Evolutionary conservation across 2,329 filamentous ascomycete species (phyloP), one percentile per base, ranked within the genome.

Genomic region (Aspergillus sp.): DNA sequence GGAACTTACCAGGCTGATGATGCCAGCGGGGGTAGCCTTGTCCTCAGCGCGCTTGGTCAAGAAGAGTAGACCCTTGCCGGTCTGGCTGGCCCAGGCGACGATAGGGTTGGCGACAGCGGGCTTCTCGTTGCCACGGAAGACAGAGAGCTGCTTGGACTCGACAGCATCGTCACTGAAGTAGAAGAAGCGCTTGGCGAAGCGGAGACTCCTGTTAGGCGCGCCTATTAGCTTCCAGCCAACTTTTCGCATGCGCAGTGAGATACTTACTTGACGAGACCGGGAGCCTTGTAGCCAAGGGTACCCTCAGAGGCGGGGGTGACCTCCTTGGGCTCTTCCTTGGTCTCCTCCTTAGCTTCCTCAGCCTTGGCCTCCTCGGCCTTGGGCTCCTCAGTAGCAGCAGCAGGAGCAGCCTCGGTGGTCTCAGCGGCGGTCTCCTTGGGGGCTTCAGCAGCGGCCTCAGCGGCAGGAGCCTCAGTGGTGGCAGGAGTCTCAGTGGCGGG

Each of bases 41-140:
- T 96, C 90, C 70, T 86, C 84, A 52, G 84, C 82, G 77, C 90
- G 88, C 86, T 93, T 92, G 78, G 89, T 88, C 78, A 91, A 90
- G 84, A 96, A 96, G 43, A 98, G 82, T 19, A 98, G 89, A 72
- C 95, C 95, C 83, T 96, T 96, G 76, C 93, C 93, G 59, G 93
- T 97, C 83, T 96, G 87, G 67, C 87, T 87, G 63, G 93, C 91
- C 91, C 95, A 97, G 37, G 95, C 90, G 66, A 87, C 89, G 68
- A 89, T 89, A 65, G 90, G 84, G 80, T 96, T 89, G 61, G 90
- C 88, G 65, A 88, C 82, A 54, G 87, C 83, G 56, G 88, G 83
- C 88, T 97, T 97, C 85, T 96, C 92, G 70, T 86, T 88, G 79
- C 92, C 91, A 68, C 96, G 83, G 82, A 93, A 97, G 68, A 83